phyloP scores from a whole-genome alignment of 345 rosid genomes.

The Stellera chamaejasme region DNA sequence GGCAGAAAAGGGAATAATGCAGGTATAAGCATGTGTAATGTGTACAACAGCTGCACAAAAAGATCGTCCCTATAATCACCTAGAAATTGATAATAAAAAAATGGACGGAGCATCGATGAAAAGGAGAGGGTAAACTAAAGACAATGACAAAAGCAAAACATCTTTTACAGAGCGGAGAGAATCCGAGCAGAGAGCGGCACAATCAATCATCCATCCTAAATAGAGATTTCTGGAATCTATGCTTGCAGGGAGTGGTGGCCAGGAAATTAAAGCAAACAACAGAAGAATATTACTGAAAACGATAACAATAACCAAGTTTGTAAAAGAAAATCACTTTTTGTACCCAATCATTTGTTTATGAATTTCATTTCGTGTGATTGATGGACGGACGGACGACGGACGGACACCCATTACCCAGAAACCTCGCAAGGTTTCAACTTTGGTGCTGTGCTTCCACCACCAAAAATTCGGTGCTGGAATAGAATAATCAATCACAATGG shows the following conservation, averaged over 20 bases:
- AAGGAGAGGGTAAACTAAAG: conserved; percentile 27
- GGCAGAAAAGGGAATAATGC: conserved; percentile 46
- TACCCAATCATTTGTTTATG: conserved; percentile 48
- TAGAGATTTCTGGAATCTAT: conserved; percentile 52
- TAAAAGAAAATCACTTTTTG: conserved; percentile 26
- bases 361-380: conserved; percentile 49
- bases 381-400: conserved; percentile 6
- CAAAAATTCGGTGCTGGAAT: conserved; percentile 10
- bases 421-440: conserved; percentile 20
- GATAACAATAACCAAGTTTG: conserved; percentile 42
- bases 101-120: conserved; percentile 35
- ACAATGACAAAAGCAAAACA: conserved; percentile 37
- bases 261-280: conserved; percentile 26
- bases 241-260: conserved; percentile 49
- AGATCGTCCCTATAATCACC: conserved; percentile 22
- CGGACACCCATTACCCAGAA: conserved; percentile 46
- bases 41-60: conserved; percentile 37
- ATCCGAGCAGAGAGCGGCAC: conserved; percentile 28
- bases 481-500: conserved; percentile 11
- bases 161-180: conserved; percentile 33
- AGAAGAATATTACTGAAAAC: conserved; percentile 50
- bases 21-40: conserved; percentile 40
- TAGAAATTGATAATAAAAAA: conserved; percentile 28
- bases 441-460: conserved; percentile 10
- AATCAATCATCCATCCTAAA: conserved; percentile 27